These are phyloP conservation scores for Saturnispora quitensis DNA, from an alignment of 805 yeast species.

Conservation along the genomic window DNA sequence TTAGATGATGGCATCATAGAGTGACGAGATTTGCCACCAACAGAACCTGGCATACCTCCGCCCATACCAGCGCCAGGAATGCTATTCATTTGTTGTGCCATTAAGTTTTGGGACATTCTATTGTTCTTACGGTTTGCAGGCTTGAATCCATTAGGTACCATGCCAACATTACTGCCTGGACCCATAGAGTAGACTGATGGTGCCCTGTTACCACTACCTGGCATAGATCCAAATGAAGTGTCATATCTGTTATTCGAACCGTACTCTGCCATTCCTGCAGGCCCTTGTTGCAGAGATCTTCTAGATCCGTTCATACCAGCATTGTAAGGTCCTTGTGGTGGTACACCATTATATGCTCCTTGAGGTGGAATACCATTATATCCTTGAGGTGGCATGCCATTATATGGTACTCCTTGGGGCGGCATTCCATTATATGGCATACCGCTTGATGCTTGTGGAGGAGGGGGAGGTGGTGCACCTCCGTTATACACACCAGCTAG, in stretches of 20 bases:
- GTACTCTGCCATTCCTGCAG: not conserved
- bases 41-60: slow-evolving; percentile 8
- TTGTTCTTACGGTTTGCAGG: slow-evolving; percentile 37
- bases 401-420: not conserved
- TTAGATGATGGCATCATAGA: slow-evolving; percentile 23
- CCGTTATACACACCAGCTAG: not conserved
- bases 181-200: not conserved
- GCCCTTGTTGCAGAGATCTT: slow-evolving; percentile 3
- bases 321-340: not conserved
- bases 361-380: not conserved
- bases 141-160: slow-evolving; percentile 21
- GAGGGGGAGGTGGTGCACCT: not conserved
- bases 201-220: not conserved
- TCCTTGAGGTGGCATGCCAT: not conserved
- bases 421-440: not conserved
- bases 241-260: slow-evolving; percentile 6
- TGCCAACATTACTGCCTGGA: not conserved
- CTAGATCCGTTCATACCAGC: slow-evolving; percentile 1
- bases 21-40: slow-evolving; percentile 13
- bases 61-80: slow-evolving; percentile 19
- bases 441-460: not conserved
- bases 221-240: slow-evolving; percentile 10
- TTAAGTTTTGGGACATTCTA: slow-evolving; percentile 31
- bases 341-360: not conserved
- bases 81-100: slow-evolving; percentile 20